Conservation (phyloP, 371 early-diverging fungal genomes). For the Lichtheimia hyalospora region DNA sequence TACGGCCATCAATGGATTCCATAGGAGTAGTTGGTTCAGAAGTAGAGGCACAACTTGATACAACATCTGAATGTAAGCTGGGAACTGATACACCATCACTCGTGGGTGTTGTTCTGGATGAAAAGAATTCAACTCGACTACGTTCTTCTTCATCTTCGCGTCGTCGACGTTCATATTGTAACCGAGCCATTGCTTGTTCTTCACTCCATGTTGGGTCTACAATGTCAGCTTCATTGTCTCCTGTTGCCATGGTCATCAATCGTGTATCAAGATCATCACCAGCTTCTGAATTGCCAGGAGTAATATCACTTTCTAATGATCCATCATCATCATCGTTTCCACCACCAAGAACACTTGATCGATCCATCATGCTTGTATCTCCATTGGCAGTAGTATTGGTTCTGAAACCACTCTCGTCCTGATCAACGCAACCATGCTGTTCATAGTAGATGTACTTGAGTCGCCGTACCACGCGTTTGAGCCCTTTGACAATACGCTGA, state of each 20-base stretch:
- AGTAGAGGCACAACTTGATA: conserved; percentile 1
- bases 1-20: not conserved
- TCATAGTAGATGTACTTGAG: conserved; percentile 44
- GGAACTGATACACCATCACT: not conserved
- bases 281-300: conserved; percentile 29
- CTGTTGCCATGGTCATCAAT: not conserved
- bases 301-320: conserved; percentile 37
- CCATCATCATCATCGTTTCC: conserved; percentile 22
- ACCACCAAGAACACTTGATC: conserved; percentile 8
- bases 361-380: not conserved
- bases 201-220: conserved; percentile 6
- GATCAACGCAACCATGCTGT: not conserved
- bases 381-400: too few species aligned
- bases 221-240: not conserved
- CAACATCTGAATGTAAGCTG: conserved; percentile 8
- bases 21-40: conserved; percentile 5
- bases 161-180: conserved; percentile 28
- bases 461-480: conserved; percentile 52
- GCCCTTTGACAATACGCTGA: conserved; percentile 56
- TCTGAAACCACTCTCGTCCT: too few species aligned
- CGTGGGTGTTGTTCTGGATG: not conserved
- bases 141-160: conserved; percentile 41
- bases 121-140: conserved; percentile 27
- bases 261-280: not conserved
- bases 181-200: conserved; percentile 17